Evolutionary conservation across 805 yeast species (phyloP).

Genomic region (Wickerhamiella bombiphila): DNA sequence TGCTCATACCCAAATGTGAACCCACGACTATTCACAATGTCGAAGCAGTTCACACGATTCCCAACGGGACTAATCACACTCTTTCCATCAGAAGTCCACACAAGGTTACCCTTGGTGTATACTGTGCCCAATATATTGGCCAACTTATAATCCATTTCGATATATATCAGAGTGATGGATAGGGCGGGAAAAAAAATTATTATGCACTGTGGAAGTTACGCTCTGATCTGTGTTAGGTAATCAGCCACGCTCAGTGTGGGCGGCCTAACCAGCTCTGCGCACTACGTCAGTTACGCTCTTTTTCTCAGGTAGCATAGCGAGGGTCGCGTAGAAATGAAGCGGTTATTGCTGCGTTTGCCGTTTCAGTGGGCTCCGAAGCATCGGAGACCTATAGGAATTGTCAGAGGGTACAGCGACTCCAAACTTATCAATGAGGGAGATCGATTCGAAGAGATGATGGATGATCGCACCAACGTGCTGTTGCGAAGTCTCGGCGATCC

Average conservation of each 20-base stretch:
- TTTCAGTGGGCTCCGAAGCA: too few relatives aligned
- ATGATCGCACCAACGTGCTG: conserved; percentile 14
- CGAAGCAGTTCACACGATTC: conserved; percentile 79
- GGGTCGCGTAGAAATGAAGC: too few relatives aligned
- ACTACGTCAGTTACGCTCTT: too few relatives aligned
- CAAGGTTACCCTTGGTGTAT: conserved; percentile 79
- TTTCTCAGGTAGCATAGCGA: too few relatives aligned
- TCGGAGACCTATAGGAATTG: conserved; percentile 62
- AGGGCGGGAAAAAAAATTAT: too few relatives aligned
- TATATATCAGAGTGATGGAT: too few relatives aligned
- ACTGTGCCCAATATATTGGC: conserved; percentile 89
- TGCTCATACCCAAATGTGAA: conserved; percentile 89
- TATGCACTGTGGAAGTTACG: too few relatives aligned
- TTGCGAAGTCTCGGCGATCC: conserved; percentile 4
- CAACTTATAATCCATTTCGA: conserved; percentile 32
- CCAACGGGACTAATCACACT: conserved; percentile 84
- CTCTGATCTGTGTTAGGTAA: too few relatives aligned
- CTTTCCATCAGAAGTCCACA: conserved; percentile 77
- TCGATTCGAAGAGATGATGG: conserved; percentile 14
- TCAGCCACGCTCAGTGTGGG: too few relatives aligned
- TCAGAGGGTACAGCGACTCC: conserved; percentile 72
- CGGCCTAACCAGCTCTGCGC: too few relatives aligned
- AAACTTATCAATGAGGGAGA: conserved; percentile 9
- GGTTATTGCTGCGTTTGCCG: too few relatives aligned
- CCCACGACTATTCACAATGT: conserved; percentile 66